phyloP scores from a whole-genome alignment of 768 basidiomycete species.

The Rhodocollybia butyracea region DNA sequence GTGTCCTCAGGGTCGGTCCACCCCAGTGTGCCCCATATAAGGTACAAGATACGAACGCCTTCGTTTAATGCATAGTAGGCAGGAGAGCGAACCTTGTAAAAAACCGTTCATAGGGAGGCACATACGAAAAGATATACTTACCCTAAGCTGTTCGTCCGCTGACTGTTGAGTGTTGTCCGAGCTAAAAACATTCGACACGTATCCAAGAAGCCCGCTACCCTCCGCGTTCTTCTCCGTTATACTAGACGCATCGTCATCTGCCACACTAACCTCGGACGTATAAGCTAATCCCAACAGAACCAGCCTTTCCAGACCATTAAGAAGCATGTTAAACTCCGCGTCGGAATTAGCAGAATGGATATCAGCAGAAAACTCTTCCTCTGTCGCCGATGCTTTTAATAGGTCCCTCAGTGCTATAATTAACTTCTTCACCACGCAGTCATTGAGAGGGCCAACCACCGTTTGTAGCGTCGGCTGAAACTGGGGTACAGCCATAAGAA shows the following conservation, averaged over 20 bases:
- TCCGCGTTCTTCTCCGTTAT: constrained; percentile 54
- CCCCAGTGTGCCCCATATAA: constrained; percentile 63
- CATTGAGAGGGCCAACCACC: constrained; percentile 70
- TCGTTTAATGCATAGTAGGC: constrained; percentile 79
- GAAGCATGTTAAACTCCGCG: constrained; percentile 78
- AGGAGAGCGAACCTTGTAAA: constrained; percentile 59
- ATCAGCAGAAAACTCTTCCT: constrained; percentile 36
- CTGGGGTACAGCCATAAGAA: constrained; percentile 86
- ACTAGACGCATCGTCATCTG: constrained; percentile 53
- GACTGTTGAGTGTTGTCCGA: constrained; percentile 51
- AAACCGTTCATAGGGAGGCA: not conserved
- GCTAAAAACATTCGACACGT: constrained; percentile 89
- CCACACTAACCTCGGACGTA: constrained; percentile 41
- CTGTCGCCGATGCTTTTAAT: constrained; percentile 35
- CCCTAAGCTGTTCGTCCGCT: constrained; percentile 56
- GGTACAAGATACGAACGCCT: constrained; percentile 72
- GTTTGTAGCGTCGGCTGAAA: constrained; percentile 70
- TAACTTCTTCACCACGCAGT: constrained; percentile 75
- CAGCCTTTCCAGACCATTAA: constrained; percentile 82
- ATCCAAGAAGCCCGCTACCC: constrained; percentile 73
- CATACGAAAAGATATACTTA: constrained; percentile 25
- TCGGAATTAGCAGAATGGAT: constrained; percentile 59
- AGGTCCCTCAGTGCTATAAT: constrained; percentile 54
- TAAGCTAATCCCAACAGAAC: constrained; percentile 70
- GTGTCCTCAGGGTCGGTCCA: constrained; percentile 45